Conservation (phyloP, 768 basidiomycete species). For the Leccinum boreale region DNA sequence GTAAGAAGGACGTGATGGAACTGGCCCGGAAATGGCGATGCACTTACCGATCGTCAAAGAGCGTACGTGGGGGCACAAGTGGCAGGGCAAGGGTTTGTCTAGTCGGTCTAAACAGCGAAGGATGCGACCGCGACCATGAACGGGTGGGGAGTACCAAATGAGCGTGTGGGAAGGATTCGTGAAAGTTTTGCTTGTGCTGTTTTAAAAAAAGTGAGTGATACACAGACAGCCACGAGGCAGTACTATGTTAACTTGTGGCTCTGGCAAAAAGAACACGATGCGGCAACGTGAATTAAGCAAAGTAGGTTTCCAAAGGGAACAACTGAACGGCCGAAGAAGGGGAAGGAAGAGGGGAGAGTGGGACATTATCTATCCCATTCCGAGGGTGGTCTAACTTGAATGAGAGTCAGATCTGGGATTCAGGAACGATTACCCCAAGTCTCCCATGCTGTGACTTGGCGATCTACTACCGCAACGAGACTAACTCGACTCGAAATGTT, state of each 20-base stretch:
- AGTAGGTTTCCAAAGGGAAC: neutral
- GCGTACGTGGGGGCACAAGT: conserved; percentile 1
- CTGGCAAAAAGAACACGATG: conserved; percentile 12
- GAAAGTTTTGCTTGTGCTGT: conserved; percentile 4
- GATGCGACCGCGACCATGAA: conserved; percentile 19
- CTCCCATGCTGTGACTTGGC: neutral
- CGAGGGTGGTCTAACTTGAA: neutral
- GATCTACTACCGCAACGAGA: conserved; percentile 19
- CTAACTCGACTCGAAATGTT: neutral
- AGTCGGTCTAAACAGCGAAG: conserved; percentile 5
- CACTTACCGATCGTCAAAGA: conserved; percentile 27
- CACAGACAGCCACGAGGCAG: conserved; percentile 16
- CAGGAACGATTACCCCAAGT: conserved; percentile 7
- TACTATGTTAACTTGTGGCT: neutral
- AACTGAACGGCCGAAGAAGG: neutral
- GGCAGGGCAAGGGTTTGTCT: neutral
- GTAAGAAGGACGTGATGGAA: conserved; percentile 8
- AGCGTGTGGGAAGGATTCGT: conserved; percentile 5
- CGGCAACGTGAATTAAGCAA: conserved; percentile 6
- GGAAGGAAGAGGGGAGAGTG: neutral
- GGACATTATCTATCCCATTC: conserved; percentile 11
- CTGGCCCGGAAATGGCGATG: neutral
- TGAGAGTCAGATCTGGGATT: conserved; percentile 10
- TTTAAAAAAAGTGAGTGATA: conserved; percentile 15
- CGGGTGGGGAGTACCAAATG: conserved; percentile 5